Conservation (phyloP, 2,329 filamentous ascomycete genomes). For the Emydomyces testavorans region DNA sequence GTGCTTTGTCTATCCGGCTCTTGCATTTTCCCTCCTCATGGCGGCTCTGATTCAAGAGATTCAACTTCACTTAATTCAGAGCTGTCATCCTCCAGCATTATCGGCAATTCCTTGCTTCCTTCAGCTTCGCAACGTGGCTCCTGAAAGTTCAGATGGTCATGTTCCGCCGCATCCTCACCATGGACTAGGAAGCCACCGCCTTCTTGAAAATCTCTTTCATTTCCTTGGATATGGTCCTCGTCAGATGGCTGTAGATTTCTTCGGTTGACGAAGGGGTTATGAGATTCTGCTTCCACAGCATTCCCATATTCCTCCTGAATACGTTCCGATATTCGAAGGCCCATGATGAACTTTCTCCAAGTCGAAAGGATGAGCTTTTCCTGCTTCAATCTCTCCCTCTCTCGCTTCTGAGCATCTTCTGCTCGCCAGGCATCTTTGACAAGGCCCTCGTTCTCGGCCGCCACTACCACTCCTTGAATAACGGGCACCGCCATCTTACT, state of each 20-base stretch:
- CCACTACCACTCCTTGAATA: constrained; percentile 79
- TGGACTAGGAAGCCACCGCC: constrained; percentile 26
- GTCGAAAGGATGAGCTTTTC: constrained; percentile 59
- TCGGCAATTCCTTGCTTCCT: not conserved
- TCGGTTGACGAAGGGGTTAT: constrained; percentile 29
- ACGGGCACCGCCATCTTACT: constrained; percentile 88
- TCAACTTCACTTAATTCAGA: constrained; percentile 14
- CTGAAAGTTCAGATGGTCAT: not conserved
- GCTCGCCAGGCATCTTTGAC: constrained; percentile 69
- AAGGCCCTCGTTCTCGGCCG: constrained; percentile 61
- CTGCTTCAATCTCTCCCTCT: constrained; percentile 75
- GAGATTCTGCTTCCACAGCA: constrained; percentile 24
- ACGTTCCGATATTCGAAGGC: constrained; percentile 67
- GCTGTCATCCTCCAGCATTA: constrained; percentile 3
- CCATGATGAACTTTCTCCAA: constrained; percentile 83
- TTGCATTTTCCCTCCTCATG: not conserved
- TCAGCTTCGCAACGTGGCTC: not conserved
- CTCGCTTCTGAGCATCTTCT: constrained; percentile 60
- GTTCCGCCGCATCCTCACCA: constrained; percentile 21
- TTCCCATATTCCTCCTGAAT: constrained; percentile 66
- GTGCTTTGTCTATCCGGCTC: no score
- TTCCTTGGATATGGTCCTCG: constrained; percentile 1
- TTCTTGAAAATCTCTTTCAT: constrained; percentile 12
- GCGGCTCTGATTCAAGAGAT: constrained; percentile 3
- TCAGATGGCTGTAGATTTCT: not conserved